Evolutionary conservation across 139 green algal genomes (phyloP).

Genomic region (Coelastrella sp.): DNA sequence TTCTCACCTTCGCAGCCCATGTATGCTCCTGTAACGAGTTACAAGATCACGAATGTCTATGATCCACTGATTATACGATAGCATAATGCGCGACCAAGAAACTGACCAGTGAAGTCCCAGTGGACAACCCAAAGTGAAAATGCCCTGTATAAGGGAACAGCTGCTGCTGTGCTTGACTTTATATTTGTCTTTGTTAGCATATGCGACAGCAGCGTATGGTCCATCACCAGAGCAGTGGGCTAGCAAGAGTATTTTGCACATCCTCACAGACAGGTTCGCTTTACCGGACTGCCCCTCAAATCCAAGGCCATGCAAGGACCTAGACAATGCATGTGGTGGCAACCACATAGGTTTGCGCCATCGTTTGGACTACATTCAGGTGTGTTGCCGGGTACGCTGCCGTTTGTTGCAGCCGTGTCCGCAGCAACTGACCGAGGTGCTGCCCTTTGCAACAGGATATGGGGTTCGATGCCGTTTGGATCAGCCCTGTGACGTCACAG

Average conservation of each 20-base stretch:
- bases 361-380: conserved; percentile 45
- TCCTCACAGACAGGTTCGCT: conserved; percentile 43
- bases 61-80: not conserved
- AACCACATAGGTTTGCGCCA: conserved; percentile 41
- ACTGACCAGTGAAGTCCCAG: too few species aligned
- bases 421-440: not conserved
- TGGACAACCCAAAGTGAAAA: not conserved
- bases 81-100: too few species aligned
- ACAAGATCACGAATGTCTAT: not conserved
- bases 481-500: conserved; percentile 44
- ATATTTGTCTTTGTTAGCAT: not conserved
- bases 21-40: too few species aligned
- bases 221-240: conserved; percentile 23
- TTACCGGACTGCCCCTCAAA: conserved; percentile 32
- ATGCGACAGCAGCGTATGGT: not conserved
- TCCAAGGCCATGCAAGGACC: conserved; percentile 35
- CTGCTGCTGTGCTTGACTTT: not conserved
- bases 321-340: conserved; percentile 41
- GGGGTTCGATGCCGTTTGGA: conserved; percentile 40
- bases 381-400: not conserved
- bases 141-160: not conserved
- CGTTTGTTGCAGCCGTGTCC: conserved; percentile 4
- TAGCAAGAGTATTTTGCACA: conserved; percentile 27
- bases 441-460: conserved; percentile 8
- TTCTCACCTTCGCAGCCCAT: too few species aligned